Evolutionary conservation across 2,329 filamentous ascomycete genomes (phyloP), one percentile per base, ranked within the genome.

Genomic region (Phialocephala subalpina): DNA sequence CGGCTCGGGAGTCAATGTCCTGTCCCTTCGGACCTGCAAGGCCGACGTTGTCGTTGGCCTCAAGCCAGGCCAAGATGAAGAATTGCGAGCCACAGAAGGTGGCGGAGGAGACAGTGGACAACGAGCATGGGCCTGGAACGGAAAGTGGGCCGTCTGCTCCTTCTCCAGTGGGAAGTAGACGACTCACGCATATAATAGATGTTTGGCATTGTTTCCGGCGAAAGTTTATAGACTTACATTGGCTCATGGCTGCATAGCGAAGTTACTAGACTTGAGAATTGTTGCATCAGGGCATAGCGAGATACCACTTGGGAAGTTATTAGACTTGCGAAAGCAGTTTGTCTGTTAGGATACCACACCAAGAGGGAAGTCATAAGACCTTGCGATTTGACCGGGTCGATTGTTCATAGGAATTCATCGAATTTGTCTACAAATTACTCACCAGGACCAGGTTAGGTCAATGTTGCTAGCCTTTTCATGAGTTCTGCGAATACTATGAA

Each of bases 131-230:
- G 94, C 93, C 0, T 98, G 94, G 94, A 92, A 88, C 75, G 95
- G 95, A 49, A 97, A 97, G 80, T 98, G 93, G 92, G 95, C 95
- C 6, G 93, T 98, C n/a, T 90, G 97, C 4, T 94, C 92, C 35
- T 93, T 94, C 74, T 93, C 86, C 55, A 86, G 90, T 72, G 92
- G 92, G 0, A 92, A 92, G 77, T 74, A 70, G 67, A 42, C 14
- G 2, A n/a, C n/a, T 16, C 40, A 25, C 3, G 2, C n/a, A 22
- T n/a, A n/a, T n/a, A n/a, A n/a, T n/a, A 49, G 45, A 25, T 22
- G 2, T 42, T 49, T 49, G n/a, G n/a, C n/a, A 9, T 49, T 22
- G n/a, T 18, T 7, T 42, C n/a, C 57, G 29, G 45, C 45, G 9
- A 22, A 16, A 49, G 49, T 29, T 53, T 14, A 29, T 33, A 53